Evolutionary conservation across 306 rosid species (phyloP).

Genomic region (Dryas drummondii): DNA sequence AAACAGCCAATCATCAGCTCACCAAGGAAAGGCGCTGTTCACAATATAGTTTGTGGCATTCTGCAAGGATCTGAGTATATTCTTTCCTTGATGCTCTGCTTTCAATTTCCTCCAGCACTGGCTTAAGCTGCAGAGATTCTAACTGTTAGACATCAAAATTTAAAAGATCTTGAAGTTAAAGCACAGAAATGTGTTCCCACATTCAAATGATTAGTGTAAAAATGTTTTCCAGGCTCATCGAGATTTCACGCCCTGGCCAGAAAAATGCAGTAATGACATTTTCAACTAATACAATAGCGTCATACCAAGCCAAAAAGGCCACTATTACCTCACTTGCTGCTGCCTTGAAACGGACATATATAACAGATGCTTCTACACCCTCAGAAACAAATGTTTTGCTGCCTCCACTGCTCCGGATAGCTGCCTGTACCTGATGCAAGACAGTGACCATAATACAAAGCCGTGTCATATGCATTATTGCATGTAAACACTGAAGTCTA

Average conservation of each 20-base stretch:
- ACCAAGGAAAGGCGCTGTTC: slow-evolving; percentile 97
- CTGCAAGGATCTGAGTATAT: slow-evolving; percentile 81
- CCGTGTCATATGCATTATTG: background rate
- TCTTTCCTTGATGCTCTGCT: slow-evolving; percentile 94
- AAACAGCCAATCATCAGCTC: slow-evolving; percentile 48
- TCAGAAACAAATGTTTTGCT: slow-evolving; percentile 78
- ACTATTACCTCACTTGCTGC: slow-evolving; percentile 87
- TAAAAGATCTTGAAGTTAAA: background rate
- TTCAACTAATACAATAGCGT: slow-evolving; percentile 20
- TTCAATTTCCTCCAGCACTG: slow-evolving; percentile 87
- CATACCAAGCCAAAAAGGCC: slow-evolving; percentile 10
- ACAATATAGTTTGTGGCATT: slow-evolving; percentile 91
- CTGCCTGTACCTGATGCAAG: slow-evolving; percentile 80
- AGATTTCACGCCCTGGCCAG: slow-evolving; percentile 10
- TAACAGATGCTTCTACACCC: slow-evolving; percentile 97
- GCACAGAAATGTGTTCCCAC: background rate
- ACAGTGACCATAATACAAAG: slow-evolving; percentile 7
- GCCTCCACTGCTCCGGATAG: slow-evolving; percentile 72
- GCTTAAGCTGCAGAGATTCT: slow-evolving; percentile 75
- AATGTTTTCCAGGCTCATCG: slow-evolving; percentile 16
- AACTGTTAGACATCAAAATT: slow-evolving; percentile 28
- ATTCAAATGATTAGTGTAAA: slow-evolving; percentile 19
- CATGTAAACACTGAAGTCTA: background rate
- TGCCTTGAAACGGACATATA: slow-evolving; percentile 97
- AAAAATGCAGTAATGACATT: slow-evolving; percentile 5